A percentile compares a stretch with the other conserved stretches of the same genome.
These are phyloP conservation scores for Candida multigemmis DNA, from an alignment of 805 yeast genomes.

Conservation along the genomic window DNA sequence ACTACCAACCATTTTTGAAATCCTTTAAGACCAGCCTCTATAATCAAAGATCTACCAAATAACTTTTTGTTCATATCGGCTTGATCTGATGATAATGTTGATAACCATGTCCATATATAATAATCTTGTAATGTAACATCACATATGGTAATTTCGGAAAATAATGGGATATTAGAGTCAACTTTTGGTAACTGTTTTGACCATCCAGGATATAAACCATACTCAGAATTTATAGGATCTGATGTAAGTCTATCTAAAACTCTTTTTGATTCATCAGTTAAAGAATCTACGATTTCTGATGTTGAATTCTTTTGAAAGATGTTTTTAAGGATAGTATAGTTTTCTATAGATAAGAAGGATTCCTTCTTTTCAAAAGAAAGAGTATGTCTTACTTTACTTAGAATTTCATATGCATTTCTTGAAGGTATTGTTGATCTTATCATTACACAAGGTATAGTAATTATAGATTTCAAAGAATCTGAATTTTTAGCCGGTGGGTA, in stretches of 20 bases:
- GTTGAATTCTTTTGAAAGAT: slow-evolving; percentile 51
- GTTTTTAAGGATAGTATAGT: slow-evolving; percentile 64
- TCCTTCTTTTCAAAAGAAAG: slow-evolving; percentile 64
- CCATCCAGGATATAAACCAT: slow-evolving; percentile 34
- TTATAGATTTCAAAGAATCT: slow-evolving; percentile 24
- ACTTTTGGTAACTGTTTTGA: slow-evolving; percentile 6
- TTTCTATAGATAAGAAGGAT: slow-evolving; percentile 66
- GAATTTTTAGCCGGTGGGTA: slow-evolving; percentile 61
- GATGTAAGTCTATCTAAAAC: slow-evolving; percentile 32
- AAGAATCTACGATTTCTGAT: slow-evolving; percentile 47
- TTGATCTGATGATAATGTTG: slow-evolving; percentile 68
- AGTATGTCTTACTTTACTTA: slow-evolving; percentile 39
- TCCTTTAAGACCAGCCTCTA: slow-evolving; percentile 75
- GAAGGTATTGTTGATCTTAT: slow-evolving; percentile 45
- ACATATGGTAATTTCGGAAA: slow-evolving; percentile 32
- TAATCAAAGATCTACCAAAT: slow-evolving; percentile 75
- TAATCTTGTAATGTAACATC: slow-evolving; percentile 76
- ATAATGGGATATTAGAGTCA: slow-evolving; percentile 23
- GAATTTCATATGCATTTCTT: slow-evolving; percentile 45
- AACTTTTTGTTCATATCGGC: slow-evolving; percentile 51
- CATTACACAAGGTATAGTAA: slow-evolving; percentile 55
- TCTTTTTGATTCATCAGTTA: slow-evolving; percentile 69
- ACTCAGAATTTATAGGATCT: slow-evolving; percentile 25
- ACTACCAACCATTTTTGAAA: slow-evolving; percentile 71
- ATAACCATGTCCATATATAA: slow-evolving; percentile 88